Conservation (phyloP, 495 filamentous ascomycete species). For the Podospora appendiculata region DNA sequence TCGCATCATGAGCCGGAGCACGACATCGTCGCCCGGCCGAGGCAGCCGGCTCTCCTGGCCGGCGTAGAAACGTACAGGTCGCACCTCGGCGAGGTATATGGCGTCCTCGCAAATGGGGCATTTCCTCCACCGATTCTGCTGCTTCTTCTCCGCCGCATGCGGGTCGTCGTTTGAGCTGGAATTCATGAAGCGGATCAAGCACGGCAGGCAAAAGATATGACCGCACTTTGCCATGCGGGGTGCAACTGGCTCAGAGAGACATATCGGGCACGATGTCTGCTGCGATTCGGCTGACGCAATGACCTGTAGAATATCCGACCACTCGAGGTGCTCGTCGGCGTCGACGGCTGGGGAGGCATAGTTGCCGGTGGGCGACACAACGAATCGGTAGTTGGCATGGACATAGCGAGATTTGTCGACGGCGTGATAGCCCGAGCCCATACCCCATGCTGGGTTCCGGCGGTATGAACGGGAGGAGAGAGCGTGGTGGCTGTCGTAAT, state of each 20-base stretch:
- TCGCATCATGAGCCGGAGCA: conserved; percentile 76
- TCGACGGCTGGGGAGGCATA: conserved; percentile 77
- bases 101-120: conserved; percentile 94
- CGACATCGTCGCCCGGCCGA: conserved; percentile 78
- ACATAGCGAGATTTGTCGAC: conserved; percentile 91
- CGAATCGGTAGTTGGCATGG: conserved; percentile 95
- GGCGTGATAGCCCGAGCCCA: conserved; percentile 86
- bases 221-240: conserved; percentile 97
- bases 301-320: conserved; percentile 84
- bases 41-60: conserved; percentile 79
- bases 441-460: conserved; percentile 70
- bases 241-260: conserved; percentile 81
- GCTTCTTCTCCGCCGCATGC: conserved; percentile 56
- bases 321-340: conserved; percentile 85
- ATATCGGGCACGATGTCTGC: conserved; percentile 83
- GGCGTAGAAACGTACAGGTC: conserved; percentile 83
- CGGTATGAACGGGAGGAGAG: conserved; percentile 42
- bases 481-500: conserved; percentile 44
- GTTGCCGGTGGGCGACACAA: conserved; percentile 74
- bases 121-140: conserved; percentile 67
- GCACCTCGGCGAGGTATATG: conserved; percentile 80
- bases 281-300: conserved; percentile 87
- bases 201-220: conserved; percentile 94
- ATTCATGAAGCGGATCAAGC: conserved; percentile 93
- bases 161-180: conserved; percentile 60